Conservation (phyloP, 1,284 basidiomycete genomes). For the Ustilago nuda region DNA sequence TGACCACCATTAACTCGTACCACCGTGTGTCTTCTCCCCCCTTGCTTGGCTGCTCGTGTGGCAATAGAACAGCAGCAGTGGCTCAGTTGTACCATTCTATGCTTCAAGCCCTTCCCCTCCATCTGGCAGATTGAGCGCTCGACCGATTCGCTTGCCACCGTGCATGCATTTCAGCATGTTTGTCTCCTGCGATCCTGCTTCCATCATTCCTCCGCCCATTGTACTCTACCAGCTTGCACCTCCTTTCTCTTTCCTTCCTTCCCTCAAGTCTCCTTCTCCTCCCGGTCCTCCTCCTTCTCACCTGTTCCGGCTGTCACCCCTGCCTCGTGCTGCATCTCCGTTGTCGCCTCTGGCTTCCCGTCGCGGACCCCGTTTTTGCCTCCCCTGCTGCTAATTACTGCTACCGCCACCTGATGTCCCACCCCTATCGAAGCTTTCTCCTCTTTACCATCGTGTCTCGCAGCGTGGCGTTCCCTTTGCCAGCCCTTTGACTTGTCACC, state of each 20-base stretch:
- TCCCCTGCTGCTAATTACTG: too few relatives aligned
- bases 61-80: constrained; percentile 4
- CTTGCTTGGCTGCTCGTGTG: constrained; percentile 5
- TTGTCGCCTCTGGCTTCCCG: constrained; percentile 2
- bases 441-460: neutral
- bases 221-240: constrained; percentile 8
- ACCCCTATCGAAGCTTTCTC: neutral
- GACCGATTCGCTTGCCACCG: constrained; percentile 4
- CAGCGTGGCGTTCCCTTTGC: neutral
- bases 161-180: constrained; percentile 12
- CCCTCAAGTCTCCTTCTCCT: neutral
- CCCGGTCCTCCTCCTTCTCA: neutral
- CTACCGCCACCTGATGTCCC: neutral
- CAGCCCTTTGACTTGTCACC: neutral
- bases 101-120: neutral
- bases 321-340: constrained; percentile 6
- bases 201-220: constrained; percentile 4
- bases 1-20: neutral
- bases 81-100: constrained; percentile 1
- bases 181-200: constrained; percentile 11
- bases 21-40: neutral
- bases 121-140: neutral
- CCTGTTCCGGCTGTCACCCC: neutral
- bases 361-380: constrained; percentile 5
- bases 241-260: neutral